A percentile compares a stretch with the other conserved stretches of the same genome.
These are phyloP conservation scores for Pneumocystis sp. DNA, from an alignment of 1,139 yeast species.

Conservation along the genomic window DNA sequence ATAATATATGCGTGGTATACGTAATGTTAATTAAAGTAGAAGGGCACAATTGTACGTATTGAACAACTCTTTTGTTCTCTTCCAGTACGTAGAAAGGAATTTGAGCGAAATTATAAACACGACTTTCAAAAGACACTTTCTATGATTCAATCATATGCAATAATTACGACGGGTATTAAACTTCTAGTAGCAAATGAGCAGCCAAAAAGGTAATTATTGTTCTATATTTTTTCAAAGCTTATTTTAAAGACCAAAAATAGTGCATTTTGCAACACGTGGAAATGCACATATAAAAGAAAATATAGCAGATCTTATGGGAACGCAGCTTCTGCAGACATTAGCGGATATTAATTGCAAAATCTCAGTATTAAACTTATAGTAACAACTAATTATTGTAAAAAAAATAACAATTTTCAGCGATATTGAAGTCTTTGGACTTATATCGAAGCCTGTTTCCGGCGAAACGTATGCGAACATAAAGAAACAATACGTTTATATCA, in stretches of 20 bases:
- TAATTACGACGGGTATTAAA: slow-evolving; percentile 42
- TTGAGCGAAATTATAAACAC: slow-evolving; percentile 48
- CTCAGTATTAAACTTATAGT: slow-evolving; percentile 1
- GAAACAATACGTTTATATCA: slow-evolving; percentile 59
- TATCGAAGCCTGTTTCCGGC: slow-evolving; percentile 68
- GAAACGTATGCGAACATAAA: slow-evolving; percentile 56
- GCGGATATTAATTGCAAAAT: slow-evolving; percentile 25
- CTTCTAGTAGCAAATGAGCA: slow-evolving; percentile 16
- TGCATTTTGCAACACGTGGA: slow-evolving; percentile 16
- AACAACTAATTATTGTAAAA: neutral
- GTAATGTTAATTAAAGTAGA: slow-evolving; percentile 11
- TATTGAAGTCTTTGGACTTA: slow-evolving; percentile 39
- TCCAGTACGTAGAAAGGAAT: slow-evolving; percentile 63
- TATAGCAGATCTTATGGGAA: slow-evolving; percentile 55
- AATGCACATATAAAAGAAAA: slow-evolving; percentile 28
- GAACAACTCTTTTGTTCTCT: slow-evolving; percentile 39
- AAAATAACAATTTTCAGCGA: slow-evolving; percentile 16
- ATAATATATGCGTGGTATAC: neutral
- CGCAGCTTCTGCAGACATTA: slow-evolving; percentile 45
- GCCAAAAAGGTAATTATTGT: neutral
- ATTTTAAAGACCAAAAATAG: slow-evolving; percentile 5
- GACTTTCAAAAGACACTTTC: slow-evolving; percentile 56
- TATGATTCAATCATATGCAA: slow-evolving; percentile 51
- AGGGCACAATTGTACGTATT: slow-evolving; percentile 46
- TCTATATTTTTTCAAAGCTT: neutral